Evolutionary conservation across 1,284 basidiomycete genomes (phyloP), one percentile per base, ranked within the genome.

Genomic region (Dichomitus squalens): DNA sequence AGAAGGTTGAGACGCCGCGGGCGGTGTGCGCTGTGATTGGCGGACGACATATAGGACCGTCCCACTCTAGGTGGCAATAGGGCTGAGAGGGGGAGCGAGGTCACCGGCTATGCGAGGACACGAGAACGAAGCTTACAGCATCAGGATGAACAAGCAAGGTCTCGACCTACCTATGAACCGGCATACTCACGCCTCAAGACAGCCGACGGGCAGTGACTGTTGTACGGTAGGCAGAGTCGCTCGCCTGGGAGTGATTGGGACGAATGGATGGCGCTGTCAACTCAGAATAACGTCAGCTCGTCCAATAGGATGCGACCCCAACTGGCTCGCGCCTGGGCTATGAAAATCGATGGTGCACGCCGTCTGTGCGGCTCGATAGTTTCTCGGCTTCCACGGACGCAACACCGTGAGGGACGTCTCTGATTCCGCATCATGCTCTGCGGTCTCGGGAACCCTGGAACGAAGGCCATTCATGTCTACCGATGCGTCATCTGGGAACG

Each of bases 1-100:
- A 47, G 40, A 39, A 49, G 9, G 46, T 49, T 55, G 46, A 35
- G 27, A 38, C 33, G 41, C 47, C 29, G 33, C 47, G 29, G 47
- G 53, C 53, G 53, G 29, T 27, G 8, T 25, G 31, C 12, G 9
- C 27, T 48, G 20, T 54, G 46, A 54, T 54, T 54, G 52, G 52
- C 21, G 46, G 43, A 11, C 7, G 6, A 25, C 4, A 11, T 14
- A 33, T 54, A 20, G 27, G 40, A 46, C 27, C 43, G 23, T 23
- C 20, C n/a, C 41, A 33, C 8, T 34, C 29, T 2, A 47, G 29
- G 18, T 18, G 18, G 29, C 29, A 29, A 18, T n/a, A 33, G 43
- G 43, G 43, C n/a, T 29, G 5, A 18, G 43, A 27, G 41, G 23
- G n/a, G 16, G 41, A 27, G 29, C 11, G 21, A 8, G 16, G n/a